Base-by-base conservation (phyloP, 306 rosid species). In the Delonix regia region DNA sequence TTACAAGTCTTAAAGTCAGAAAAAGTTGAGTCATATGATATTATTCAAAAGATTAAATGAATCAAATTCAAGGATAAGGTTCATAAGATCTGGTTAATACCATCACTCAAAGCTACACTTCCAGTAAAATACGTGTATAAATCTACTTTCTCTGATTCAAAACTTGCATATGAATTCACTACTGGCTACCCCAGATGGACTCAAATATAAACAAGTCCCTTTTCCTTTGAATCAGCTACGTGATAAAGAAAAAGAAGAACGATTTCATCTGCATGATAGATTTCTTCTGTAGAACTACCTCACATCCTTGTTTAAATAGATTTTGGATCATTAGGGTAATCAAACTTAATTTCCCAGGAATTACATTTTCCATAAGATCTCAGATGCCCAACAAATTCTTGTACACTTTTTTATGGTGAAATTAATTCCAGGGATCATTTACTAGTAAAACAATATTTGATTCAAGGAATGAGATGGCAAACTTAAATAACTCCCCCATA, bases 391-490 rank as follows among this genome's bases (percentile, higher is more conserved):
- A 59, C 33, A 12, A 48, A 28, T 13, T 22, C 51, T 27, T 11
- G 24, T 13, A 62, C 15, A 56, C 13, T 15, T 66, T 69, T 25
- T 69, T 45, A 13, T 78, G 80, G 59, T 33, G 69, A 44, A 59
- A 19, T 11, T 13, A 68, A 10, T 9, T 38, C 24, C 18, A 12
- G 15, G 38, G 48, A 60, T 45, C 25, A 67, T 39, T 9, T 27
- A 61, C 57, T 34, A 22, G 5, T 71, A 33, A 65, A 33, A 34
- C 30, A 25, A 5, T 48, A 76, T 51, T 74, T 51, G 36, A 79
- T 65, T 24, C 47, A 45, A 56, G 57, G 51, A 61, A 81, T 69
- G 34, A 67, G 75, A 65, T 53, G 25, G 48, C 51, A 64, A 80
- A 38, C 39, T 69, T 14, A 63, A 24, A 62, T 48, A 82, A 78